Conservation (phyloP, 1,284 basidiomycete genomes). For the Tilletia caries region DNA sequence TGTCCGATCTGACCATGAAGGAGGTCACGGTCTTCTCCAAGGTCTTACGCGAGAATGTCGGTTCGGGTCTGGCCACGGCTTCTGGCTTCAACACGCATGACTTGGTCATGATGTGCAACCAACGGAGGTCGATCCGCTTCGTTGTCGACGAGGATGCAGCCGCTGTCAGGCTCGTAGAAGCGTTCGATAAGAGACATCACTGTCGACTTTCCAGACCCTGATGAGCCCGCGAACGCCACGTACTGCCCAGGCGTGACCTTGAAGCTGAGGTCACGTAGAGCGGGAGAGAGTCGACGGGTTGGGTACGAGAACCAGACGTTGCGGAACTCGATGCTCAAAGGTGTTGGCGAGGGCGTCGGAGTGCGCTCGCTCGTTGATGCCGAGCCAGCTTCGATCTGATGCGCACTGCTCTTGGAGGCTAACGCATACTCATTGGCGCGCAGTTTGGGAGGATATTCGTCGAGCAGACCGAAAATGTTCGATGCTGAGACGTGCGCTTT, state of each 20-base stretch:
- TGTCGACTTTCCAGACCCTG: constrained; percentile 70
- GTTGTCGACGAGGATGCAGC: constrained; percentile 74
- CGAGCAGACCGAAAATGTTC: constrained; percentile 36
- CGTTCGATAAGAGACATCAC: constrained; percentile 62
- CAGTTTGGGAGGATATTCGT: background rate
- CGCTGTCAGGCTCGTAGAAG: constrained; percentile 79
- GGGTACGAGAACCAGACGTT: constrained; percentile 14
- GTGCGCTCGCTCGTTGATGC: background rate
- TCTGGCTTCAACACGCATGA: constrained; percentile 93
- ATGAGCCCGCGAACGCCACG: constrained; percentile 4
- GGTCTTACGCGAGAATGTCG: constrained; percentile 93
- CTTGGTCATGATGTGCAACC: constrained; percentile 84
- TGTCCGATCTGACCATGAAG: constrained; percentile 94
- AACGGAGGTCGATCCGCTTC: constrained; percentile 78
- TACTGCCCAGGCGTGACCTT: background rate
- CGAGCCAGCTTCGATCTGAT: background rate
- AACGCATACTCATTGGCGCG: constrained; percentile 18
- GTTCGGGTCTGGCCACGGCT: constrained; percentile 80
- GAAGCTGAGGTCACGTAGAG: constrained; percentile 8
- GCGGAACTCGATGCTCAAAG: background rate
- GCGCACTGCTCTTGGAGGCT: background rate
- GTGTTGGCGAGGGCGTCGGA: background rate
- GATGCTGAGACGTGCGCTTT: constrained; percentile 42
- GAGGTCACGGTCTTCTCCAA: constrained; percentile 97
- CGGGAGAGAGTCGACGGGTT: background rate